A percentile compares a stretch with the other conserved stretches of the same genome.
Evolutionary conservation across 306 rosid genomes (phyloP).

Genomic region (Quercus cerris): DNA sequence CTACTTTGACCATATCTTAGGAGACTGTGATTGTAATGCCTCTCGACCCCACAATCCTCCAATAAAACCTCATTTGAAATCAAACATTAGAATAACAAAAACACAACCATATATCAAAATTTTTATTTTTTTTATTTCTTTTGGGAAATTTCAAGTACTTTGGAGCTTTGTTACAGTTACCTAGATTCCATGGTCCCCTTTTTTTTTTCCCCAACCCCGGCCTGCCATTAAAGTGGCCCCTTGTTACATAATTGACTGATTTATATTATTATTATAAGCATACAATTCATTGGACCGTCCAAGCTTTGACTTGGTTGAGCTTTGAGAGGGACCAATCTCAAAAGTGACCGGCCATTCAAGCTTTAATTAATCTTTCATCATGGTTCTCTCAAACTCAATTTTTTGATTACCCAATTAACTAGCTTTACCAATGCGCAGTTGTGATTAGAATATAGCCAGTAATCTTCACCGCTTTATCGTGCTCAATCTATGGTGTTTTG

Average conservation of each 20-base stretch:
- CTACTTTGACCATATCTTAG: constrained; percentile 54
- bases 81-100: background rate
- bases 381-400: background rate
- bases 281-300: background rate
- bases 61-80: constrained; percentile 10
- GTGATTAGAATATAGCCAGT: no score
- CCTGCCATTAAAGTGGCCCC: background rate
- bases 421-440: no score
- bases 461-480: no score
- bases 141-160: constrained; percentile 28
- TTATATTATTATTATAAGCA: background rate
- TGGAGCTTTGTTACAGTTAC: constrained; percentile 47
- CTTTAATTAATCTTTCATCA: background rate
- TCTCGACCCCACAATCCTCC: constrained; percentile 13
- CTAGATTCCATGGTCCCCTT: constrained; percentile 62
- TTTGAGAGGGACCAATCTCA: background rate
- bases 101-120: background rate
- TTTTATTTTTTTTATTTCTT: background rate
- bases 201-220: constrained; percentile 29
- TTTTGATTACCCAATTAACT: no score
- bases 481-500: no score
- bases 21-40: constrained; percentile 42
- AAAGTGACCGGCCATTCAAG: background rate
- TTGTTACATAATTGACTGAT: background rate
- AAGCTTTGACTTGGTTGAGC: background rate